These are phyloP conservation scores for Annulohypoxylon stygium DNA, from an alignment of 495 filamentous ascomycete species.

Conservation along the genomic window DNA sequence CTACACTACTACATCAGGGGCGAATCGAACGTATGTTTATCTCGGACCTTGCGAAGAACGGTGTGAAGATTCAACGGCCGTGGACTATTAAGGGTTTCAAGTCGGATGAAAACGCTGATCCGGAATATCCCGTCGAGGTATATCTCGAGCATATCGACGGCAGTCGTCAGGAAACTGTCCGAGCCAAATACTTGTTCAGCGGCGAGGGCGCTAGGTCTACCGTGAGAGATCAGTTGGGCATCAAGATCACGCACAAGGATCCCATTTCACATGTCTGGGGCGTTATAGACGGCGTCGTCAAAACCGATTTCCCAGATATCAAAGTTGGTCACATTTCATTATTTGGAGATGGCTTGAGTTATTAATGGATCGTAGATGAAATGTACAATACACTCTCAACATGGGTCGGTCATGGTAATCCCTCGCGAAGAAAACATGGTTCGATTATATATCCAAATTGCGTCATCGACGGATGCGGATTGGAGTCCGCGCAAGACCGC, in stretches of 20 bases:
- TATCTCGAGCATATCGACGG: conserved; percentile 81
- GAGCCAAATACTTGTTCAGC: conserved; percentile 71
- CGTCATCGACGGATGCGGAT: conserved; percentile 72
- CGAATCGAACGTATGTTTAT: conserved; percentile 80
- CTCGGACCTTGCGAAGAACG: conserved; percentile 72
- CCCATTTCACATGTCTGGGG: conserved; percentile 80
- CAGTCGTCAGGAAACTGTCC: conserved; percentile 67
- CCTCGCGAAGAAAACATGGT: conserved; percentile 82
- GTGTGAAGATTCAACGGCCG: conserved; percentile 68
- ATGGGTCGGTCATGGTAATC: conserved; percentile 81
- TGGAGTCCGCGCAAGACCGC: conserved; percentile 72
- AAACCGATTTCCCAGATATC: conserved; percentile 83
- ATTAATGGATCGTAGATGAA: conserved; percentile 74
- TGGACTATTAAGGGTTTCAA: conserved; percentile 74
- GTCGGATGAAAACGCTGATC: conserved; percentile 65
- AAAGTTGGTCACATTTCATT: conserved; percentile 55
- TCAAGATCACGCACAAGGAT: conserved; percentile 69
- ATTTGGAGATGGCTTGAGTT: conserved; percentile 33
- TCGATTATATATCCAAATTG: conserved; percentile 81
- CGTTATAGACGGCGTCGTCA: conserved; percentile 80
- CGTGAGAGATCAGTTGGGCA: conserved; percentile 73
- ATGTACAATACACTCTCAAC: conserved; percentile 80
- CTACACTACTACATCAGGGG: conserved; percentile 80
- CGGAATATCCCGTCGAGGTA: conserved; percentile 75
- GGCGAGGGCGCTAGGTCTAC: conserved; percentile 72